Evolutionary conservation across 208 protist genomes (phyloP).

Genomic region (Naegleria fowleri): DNA sequence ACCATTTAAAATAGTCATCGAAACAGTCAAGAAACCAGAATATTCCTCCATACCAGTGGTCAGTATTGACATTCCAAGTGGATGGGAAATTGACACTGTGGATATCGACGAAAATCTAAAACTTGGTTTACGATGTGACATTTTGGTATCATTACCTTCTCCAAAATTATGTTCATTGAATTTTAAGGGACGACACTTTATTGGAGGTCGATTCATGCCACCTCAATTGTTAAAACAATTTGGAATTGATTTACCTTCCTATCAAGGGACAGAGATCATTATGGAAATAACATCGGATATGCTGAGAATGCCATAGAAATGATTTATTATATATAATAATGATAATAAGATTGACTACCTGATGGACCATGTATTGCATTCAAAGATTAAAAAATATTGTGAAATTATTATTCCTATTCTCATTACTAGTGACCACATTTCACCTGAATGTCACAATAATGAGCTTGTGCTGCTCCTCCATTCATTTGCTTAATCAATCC

Average conservation of each 20-base stretch:
- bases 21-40: not conserved
- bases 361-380: too few relatives aligned
- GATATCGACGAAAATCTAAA: not conserved
- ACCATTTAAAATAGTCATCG: not conserved
- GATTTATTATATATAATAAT: too few relatives aligned
- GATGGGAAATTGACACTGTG: constrained; percentile 15
- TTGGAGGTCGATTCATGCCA: constrained; percentile 24
- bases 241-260: not conserved
- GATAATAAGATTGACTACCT: too few relatives aligned
- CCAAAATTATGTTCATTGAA: constrained; percentile 2
- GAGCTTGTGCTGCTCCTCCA: too few relatives aligned
- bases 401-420: too few relatives aligned
- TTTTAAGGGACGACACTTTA: constrained; percentile 18
- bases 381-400: too few relatives aligned
- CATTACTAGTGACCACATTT: too few relatives aligned
- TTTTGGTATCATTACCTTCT: not conserved
- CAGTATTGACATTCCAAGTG: constrained; percentile 18
- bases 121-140: not conserved
- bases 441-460: too few relatives aligned
- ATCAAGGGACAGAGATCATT: not conserved
- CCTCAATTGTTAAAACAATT: not conserved
- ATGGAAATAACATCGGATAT: not conserved
- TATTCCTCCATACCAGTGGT: not conserved
- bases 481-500: too few relatives aligned
- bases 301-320: too few relatives aligned